Evolutionary conservation across 2,329 filamentous ascomycete species (phyloP).

Genomic region (Xylaria arbuscula): DNA sequence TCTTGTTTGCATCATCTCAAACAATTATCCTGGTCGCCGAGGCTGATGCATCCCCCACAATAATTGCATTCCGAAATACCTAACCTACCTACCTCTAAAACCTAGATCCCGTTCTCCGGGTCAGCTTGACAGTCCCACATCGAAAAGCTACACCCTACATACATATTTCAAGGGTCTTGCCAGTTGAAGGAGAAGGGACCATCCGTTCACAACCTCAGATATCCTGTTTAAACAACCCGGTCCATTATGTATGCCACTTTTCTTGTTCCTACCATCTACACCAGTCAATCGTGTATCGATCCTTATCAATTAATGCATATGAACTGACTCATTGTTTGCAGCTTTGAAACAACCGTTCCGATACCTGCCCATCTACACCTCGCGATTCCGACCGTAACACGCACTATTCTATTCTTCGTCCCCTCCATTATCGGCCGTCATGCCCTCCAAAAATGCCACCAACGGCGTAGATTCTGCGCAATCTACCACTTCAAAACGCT

Average conservation of each 20-base stretch:
- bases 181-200: constrained; percentile 8
- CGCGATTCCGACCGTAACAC: constrained; percentile 19
- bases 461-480: constrained; percentile 39
- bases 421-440: constrained; percentile 24
- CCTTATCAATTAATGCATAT: constrained; percentile 14
- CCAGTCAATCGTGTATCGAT: constrained; percentile 30
- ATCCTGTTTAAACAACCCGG: constrained; percentile 36
- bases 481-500: constrained; percentile 51
- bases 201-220: constrained; percentile 19
- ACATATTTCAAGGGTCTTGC: constrained; percentile 27
- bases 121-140: constrained; percentile 27
- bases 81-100: neutral
- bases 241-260: constrained; percentile 37
- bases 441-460: constrained; percentile 42
- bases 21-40: neutral
- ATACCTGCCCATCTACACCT: neutral
- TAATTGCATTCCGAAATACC: neutral
- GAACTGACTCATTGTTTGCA: constrained; percentile 38
- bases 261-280: constrained; percentile 19
- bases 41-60: neutral
- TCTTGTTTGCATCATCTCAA: neutral
- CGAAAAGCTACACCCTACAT: constrained; percentile 1
- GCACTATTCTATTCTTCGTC: neutral
- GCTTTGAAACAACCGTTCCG: constrained; percentile 8
- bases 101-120: neutral